Evolutionary conservation across 1,139 yeast genomes (phyloP), one percentile per base, ranked within the genome.

Genomic region (Nadsonia starkeyi-henricii): DNA sequence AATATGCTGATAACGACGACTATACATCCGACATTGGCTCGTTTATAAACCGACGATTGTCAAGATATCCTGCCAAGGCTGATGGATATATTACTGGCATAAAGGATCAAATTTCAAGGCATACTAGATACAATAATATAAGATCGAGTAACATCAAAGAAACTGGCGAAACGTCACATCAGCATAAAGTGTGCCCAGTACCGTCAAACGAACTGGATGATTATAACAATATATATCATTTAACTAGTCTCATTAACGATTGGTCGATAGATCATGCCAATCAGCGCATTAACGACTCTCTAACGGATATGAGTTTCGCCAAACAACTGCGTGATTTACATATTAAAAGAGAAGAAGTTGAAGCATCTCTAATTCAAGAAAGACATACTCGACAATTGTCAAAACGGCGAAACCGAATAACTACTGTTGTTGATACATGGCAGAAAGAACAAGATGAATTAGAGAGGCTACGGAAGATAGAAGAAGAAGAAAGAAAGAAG

Each of bases 281-380:
- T 42, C 50, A 23, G 45, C 50, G 42, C 50, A 63, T 50, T 47
- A 59, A 18, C 46, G 50, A 46, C 52, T 53, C 47, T 2, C 58
- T 53, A 45, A 54, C 54, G 48, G 50, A 53, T 41, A 59, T 55
- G 47, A 56, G 51, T 20, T 53, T 48, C 21, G 46, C 51, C 23
- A 51, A 20, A 49, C 39, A 42, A 13, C 47, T 58, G 41, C 58
- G 58, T 45, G 58, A 48, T 26, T 20, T 20, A 43, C 41, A 20
- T 30, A 21, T 26, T 20, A 46, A 17, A 45, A 30, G 30, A 53
- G 47, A 44, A 20, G 36, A 17, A 18, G 13, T n/a, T 18, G 17
- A 30, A 26, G 37, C 30, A 21, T 42, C 23, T 21, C 42, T 18
- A 33, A 42, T 20, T 28, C 13, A 21, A 20, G 23, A 41, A 41